Conservation (phyloP, 495 filamentous ascomycete genomes). For the Annulohypoxylon bovei region DNA sequence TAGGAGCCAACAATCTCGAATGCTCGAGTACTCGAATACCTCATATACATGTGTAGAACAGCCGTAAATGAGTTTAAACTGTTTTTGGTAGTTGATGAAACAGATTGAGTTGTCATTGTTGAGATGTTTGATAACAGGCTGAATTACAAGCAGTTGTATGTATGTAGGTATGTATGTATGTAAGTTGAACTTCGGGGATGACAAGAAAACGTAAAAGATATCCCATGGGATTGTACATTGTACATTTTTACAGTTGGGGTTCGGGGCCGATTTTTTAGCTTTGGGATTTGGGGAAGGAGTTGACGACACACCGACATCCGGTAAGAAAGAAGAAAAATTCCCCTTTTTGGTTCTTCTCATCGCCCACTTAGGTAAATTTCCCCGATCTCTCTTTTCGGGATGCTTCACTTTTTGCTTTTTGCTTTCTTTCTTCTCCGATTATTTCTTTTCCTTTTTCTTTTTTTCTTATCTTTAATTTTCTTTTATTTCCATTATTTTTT, state of each 20-base stretch:
- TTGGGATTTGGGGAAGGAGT: constrained; percentile 26
- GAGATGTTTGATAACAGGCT: constrained; percentile 38
- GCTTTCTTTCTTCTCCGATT: neutral
- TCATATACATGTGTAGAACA: neutral
- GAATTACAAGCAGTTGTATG: constrained; percentile 17
- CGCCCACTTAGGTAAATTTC: constrained; percentile 9
- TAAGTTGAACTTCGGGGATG: constrained; percentile 6
- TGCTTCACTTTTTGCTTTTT: neutral
- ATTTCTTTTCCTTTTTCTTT: neutral
- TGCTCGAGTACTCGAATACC: neutral
- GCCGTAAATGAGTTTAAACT: constrained; percentile 7
- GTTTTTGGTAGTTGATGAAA: constrained; percentile 18
- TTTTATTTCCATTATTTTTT: neutral
- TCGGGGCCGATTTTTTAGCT: constrained; percentile 10
- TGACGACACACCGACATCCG: constrained; percentile 36
- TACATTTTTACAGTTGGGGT: constrained; percentile 3
- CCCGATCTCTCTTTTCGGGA: constrained; percentile 2
- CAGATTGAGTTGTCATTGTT: constrained; percentile 25
- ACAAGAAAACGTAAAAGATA: neutral
- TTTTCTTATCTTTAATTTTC: neutral
- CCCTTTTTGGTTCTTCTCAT: constrained; percentile 7
- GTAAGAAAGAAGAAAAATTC: constrained; percentile 12
- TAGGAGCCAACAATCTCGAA: constrained; percentile 10
- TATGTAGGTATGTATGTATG: no score
- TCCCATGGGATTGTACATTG: neutral